Conservation (phyloP, 164 flowering plant species). For the Saururus chinensis region DNA sequence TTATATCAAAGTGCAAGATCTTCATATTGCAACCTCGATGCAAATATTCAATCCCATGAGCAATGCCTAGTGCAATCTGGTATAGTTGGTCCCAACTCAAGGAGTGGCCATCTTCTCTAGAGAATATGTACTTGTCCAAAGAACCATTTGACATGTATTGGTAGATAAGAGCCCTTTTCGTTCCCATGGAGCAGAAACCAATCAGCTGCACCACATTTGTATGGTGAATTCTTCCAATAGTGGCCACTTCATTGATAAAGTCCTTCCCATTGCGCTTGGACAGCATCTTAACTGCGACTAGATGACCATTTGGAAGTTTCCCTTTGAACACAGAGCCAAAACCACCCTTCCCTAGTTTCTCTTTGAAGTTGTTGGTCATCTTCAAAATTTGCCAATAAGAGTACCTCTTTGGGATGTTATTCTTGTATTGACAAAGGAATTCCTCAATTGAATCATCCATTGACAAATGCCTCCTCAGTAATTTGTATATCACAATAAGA, state of each 20-base stretch:
- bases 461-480: too few relatives aligned
- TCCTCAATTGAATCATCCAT: too few relatives aligned
- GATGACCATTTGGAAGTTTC: too few relatives aligned
- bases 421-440: conserved; percentile 1
- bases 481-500: too few relatives aligned
- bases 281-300: too few relatives aligned
- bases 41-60: conserved; percentile 4
- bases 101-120: not conserved
- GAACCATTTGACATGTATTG: conserved; percentile 9
- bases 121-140: conserved; percentile 6
- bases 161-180: conserved; percentile 1
- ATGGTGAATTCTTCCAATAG: conserved; percentile 3
- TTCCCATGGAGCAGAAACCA: conserved; percentile 5
- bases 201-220: conserved; percentile 4
- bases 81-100: not conserved
- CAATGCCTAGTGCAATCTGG: conserved; percentile 3
- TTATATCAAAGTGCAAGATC: conserved; percentile 8
- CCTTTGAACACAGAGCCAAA: too few relatives aligned
- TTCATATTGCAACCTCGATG: conserved; percentile 3
- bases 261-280: not conserved
- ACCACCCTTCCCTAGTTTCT: too few relatives aligned
- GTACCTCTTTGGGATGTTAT: too few relatives aligned
- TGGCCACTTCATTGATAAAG: conserved; percentile 11
- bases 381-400: too few relatives aligned
- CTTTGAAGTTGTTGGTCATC: too few relatives aligned